phyloP scores from a whole-genome alignment of 805 yeast species.

The Hyphopichia homilentoma region DNA sequence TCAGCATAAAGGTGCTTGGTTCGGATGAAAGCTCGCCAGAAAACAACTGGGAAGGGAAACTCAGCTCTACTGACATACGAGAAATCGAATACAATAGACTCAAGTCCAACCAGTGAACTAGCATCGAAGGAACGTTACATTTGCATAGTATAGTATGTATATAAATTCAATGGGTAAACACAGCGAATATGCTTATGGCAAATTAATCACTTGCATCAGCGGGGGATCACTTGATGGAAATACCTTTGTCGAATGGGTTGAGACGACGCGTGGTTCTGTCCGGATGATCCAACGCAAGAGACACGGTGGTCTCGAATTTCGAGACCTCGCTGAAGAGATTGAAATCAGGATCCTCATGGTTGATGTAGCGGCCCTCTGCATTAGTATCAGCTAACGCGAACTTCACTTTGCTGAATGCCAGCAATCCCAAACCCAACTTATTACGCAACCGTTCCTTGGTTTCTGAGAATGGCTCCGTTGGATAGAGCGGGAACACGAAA shows the following conservation, averaged over 20 bases:
- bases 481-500: slow-evolving; percentile 67
- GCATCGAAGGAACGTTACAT: background rate
- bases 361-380: slow-evolving; percentile 43
- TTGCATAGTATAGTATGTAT: slow-evolving; percentile 4
- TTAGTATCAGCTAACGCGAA: slow-evolving; percentile 51
- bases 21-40: slow-evolving; percentile 39
- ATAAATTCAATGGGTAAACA: background rate
- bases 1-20: slow-evolving; percentile 55
- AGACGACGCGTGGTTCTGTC: slow-evolving; percentile 59
- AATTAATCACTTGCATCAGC: no score
- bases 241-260: slow-evolving; percentile 38
- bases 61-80: slow-evolving; percentile 83
- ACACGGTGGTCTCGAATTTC: slow-evolving; percentile 38
- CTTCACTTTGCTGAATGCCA: slow-evolving; percentile 73
- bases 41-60: slow-evolving; percentile 59
- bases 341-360: slow-evolving; percentile 47
- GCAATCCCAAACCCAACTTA: slow-evolving; percentile 71
- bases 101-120: no score
- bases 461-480: slow-evolving; percentile 60
- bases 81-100: slow-evolving; percentile 11
- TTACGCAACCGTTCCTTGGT: slow-evolving; percentile 66
- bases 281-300: slow-evolving; percentile 81
- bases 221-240: slow-evolving; percentile 37
- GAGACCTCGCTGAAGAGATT: slow-evolving; percentile 53
- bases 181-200: background rate